phyloP scores from a whole-genome alignment of 2,329 filamentous ascomycete genomes.

The Clonostachys solani region DNA sequence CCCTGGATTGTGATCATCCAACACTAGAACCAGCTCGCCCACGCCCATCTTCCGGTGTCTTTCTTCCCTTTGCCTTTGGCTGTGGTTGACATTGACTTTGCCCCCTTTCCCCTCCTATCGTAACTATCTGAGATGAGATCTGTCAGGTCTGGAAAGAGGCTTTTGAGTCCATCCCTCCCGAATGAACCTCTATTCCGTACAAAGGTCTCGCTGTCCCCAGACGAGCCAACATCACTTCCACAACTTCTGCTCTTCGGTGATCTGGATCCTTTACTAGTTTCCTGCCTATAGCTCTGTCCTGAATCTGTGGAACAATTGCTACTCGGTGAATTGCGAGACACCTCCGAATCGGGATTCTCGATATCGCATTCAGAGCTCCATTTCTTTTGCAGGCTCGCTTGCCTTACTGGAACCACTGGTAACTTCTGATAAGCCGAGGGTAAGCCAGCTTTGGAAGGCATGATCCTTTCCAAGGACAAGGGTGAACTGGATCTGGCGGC shows the following conservation, averaged over 20 bases:
- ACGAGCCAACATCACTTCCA: not conserved
- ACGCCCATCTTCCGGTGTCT: slow-evolving; percentile 6
- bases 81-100: too few species aligned
- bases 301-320: too few species aligned
- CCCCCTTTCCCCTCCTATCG: not conserved
- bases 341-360: too few species aligned
- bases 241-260: not conserved
- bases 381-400: not conserved
- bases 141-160: not conserved
- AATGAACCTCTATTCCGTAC: not conserved
- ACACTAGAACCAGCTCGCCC: slow-evolving; percentile 8
- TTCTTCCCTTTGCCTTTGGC: not conserved
- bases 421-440: not conserved
- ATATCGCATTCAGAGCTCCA: too few species aligned
- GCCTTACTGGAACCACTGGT: slow-evolving; percentile 1
- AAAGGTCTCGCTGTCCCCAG: not conserved
- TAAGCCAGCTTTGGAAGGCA: too few species aligned
- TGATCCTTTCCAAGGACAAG: too few species aligned
- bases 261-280: too few species aligned
- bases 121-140: not conserved
- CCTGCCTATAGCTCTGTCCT: too few species aligned
- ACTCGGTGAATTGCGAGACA: too few species aligned
- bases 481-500: not conserved
- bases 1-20: not conserved
- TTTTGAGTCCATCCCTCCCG: not conserved